Conservation (phyloP, 31 red algal genomes). For the Asparagopsis taxiformis region DNA sequence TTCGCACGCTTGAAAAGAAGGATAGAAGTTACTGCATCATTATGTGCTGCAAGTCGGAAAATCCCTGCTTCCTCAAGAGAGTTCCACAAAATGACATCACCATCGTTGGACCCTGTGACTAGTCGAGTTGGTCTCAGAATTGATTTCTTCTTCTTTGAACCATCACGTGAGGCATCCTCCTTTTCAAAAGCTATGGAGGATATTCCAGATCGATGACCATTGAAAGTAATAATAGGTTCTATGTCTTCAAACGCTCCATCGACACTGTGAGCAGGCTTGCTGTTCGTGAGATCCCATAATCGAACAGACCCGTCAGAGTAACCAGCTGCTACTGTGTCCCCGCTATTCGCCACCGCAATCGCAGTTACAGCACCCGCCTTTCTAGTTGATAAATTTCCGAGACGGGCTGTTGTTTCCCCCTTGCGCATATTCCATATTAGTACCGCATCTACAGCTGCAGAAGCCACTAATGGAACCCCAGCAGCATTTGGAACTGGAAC, state of each 20-base stretch:
- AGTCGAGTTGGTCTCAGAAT: constrained; percentile 32
- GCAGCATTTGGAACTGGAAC: background rate
- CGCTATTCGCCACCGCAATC: constrained; percentile 18
- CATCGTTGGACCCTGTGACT: constrained; percentile 77
- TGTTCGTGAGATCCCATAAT: constrained; percentile 34
- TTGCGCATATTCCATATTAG: constrained; percentile 58
- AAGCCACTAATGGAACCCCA: constrained; percentile 16
- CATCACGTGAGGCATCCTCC: background rate
- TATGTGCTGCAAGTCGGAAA: constrained; percentile 73
- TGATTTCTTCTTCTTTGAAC: background rate
- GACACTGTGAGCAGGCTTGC: background rate
- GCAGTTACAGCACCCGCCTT: constrained; percentile 47
- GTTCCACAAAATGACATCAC: constrained; percentile 90
- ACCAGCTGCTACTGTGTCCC: constrained; percentile 61
- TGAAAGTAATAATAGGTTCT: constrained; percentile 60
- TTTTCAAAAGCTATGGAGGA: constrained; percentile 51
- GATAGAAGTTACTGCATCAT: constrained; percentile 78
- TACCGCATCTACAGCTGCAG: constrained; percentile 37
- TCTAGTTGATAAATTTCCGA: constrained; percentile 41
- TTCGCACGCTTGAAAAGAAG: constrained; percentile 17
- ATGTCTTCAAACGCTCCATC: constrained; percentile 7
- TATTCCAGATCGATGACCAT: constrained; percentile 62
- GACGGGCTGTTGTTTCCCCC: constrained; percentile 15
- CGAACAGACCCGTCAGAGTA: constrained; percentile 81
- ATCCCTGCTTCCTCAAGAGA: constrained; percentile 44